These are phyloP conservation scores for Exophiala dermatitidis DNA, from an alignment of 2,329 filamentous ascomycete genomes.

Conservation along the genomic window DNA sequence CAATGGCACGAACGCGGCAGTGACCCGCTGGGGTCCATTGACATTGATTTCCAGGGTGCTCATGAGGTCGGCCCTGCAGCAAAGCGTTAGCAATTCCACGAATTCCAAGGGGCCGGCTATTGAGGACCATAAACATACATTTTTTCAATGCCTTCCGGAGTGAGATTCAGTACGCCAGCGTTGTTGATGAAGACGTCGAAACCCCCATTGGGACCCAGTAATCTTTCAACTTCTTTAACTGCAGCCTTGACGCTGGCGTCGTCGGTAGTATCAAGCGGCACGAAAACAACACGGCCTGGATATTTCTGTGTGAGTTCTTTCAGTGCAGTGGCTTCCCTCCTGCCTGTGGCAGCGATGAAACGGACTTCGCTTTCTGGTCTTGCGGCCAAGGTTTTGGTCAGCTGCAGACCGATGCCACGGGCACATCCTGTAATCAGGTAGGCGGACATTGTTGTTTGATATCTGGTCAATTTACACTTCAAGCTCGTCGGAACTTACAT, in stretches of 20 bases:
- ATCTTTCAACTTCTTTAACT: conserved; percentile 30
- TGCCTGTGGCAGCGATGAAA: conserved; percentile 38
- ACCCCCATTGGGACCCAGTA: conserved; percentile 32
- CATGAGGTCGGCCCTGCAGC: not conserved
- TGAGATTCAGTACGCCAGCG: conserved; percentile 31
- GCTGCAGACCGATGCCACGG: conserved; percentile 34
- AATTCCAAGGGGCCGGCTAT: not conserved
- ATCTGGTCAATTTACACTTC: conserved; percentile 44
- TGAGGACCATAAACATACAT: conserved; percentile 2
- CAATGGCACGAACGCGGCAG: conserved; percentile 35
- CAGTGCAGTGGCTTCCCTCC: conserved; percentile 28
- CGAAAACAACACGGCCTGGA: conserved; percentile 31
- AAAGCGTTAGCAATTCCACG: not conserved
- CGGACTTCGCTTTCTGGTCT: conserved; percentile 32
- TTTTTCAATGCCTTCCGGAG: conserved; percentile 9
- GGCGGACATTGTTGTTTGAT: conserved; percentile 39
- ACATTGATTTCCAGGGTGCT: conserved; percentile 40
- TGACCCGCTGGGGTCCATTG: conserved; percentile 36
- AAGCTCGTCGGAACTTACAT: no score
- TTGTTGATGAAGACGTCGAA: conserved; percentile 45
- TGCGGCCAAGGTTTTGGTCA: conserved; percentile 29
- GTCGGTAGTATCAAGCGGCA: conserved; percentile 36
- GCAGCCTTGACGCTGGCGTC: conserved; percentile 33
- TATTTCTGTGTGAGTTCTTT: conserved; percentile 31
- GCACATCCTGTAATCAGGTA: conserved; percentile 35